Percentiles rank a stretch among this genome's conserved stretches.
These are phyloP conservation scores for Tanozyma kutaoensis DNA, from an alignment of 805 yeast species.

Conservation along the genomic window DNA sequence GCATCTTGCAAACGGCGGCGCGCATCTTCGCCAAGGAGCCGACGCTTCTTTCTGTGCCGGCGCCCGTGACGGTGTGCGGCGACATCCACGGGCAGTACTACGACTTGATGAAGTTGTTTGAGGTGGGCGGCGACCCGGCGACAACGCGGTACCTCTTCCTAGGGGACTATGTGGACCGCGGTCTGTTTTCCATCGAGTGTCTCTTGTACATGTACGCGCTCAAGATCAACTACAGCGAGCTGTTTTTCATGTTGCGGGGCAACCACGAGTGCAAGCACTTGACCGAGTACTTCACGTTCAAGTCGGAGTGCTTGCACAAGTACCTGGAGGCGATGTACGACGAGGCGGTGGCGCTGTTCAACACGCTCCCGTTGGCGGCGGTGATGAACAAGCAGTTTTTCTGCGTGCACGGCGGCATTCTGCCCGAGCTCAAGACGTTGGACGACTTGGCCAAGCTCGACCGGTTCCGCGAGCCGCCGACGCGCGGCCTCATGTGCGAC, in stretches of 20 bases:
- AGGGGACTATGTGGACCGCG: constrained; percentile 95
- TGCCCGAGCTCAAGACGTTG: constrained; percentile 65
- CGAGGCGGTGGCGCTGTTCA: constrained; percentile 65
- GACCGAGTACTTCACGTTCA: constrained; percentile 89
- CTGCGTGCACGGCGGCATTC: constrained; percentile 93
- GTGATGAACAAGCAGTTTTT: constrained; percentile 87
- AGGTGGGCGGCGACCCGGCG: constrained; percentile 83
- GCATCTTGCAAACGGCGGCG: constrained; percentile 56
- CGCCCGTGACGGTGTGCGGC: constrained; percentile 94
- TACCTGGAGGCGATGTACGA: constrained; percentile 56
- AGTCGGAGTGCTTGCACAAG: constrained; percentile 80
- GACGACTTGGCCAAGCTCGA: constrained; percentile 58
- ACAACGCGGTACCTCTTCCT: constrained; percentile 68
- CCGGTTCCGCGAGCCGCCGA: constrained; percentile 87
- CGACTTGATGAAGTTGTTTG: constrained; percentile 81
- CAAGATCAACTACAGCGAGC: constrained; percentile 61
- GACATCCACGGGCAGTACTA: constrained; percentile 95
- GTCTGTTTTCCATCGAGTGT: constrained; percentile 79
- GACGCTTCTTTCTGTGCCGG: constrained; percentile 66
- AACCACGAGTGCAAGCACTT: constrained; percentile 92
- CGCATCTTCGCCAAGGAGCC: constrained; percentile 56
- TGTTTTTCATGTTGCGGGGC: constrained; percentile 78
- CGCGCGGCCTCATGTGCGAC: constrained; percentile 89
- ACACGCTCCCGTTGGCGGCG: constrained; percentile 84
- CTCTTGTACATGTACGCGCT: constrained; percentile 63